A percentile compares a stretch with the other conserved stretches of the same genome.
Conservation (phyloP, 164 flowering plant genomes). For the Taxillus chinensis region DNA sequence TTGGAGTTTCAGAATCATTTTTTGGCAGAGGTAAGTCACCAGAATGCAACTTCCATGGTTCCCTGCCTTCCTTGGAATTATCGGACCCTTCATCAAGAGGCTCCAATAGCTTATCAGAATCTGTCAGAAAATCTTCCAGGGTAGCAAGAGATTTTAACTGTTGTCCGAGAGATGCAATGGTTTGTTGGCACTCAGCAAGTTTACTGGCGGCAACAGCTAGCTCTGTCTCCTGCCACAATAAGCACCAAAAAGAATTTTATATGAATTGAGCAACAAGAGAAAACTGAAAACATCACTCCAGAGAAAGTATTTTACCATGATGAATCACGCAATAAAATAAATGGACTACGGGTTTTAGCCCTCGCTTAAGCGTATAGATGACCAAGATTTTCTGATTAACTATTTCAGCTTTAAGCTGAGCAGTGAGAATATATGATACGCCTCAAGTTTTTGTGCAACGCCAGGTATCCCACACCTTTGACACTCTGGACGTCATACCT, state of each 20-base stretch:
- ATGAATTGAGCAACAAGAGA: too few species aligned
- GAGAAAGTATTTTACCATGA: neutral
- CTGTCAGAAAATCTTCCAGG: constrained; percentile 27
- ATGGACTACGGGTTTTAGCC: too few species aligned
- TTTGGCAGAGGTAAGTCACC: neutral
- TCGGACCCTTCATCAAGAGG: neutral
- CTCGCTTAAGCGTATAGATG: too few species aligned
- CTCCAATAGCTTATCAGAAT: constrained; percentile 16
- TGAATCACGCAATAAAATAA: neutral
- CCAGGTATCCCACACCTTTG: too few species aligned
- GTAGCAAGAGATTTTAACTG: constrained; percentile 31
- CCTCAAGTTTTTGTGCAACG: too few species aligned
- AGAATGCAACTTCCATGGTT: constrained; percentile 1
- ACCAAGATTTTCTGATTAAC: too few species aligned
- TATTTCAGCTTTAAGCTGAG: too few species aligned
- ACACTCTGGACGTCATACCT: too few species aligned
- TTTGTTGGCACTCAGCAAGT: constrained; percentile 38
- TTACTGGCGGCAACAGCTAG: constrained; percentile 27
- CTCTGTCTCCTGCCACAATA: constrained; percentile 24
- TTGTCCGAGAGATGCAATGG: constrained; percentile 28
- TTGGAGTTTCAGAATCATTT: neutral
- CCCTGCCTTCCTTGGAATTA: neutral
- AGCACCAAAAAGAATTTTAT: neutral
- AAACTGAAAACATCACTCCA: neutral
- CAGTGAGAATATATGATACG: too few species aligned